These are phyloP conservation scores for Zymoseptoria tritici DNA, from an alignment of 2,329 filamentous ascomycete species.

Conservation along the genomic window DNA sequence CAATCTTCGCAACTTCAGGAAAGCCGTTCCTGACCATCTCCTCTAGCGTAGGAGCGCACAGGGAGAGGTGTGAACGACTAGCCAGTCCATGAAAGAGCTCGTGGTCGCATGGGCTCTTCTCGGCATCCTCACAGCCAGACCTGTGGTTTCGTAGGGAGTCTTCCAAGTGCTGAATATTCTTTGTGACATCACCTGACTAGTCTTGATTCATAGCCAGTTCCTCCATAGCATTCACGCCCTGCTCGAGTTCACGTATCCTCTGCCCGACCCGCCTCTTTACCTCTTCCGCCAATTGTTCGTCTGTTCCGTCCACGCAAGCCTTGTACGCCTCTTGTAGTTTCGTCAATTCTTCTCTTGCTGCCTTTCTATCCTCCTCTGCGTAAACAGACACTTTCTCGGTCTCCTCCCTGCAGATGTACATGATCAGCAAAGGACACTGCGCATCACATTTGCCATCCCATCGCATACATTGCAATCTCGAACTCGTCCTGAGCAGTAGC, in stretches of 20 bases:
- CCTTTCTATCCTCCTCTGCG: slow-evolving; percentile 47
- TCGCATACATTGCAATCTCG: slow-evolving; percentile 38
- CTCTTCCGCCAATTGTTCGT: slow-evolving; percentile 41
- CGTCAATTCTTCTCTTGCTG: slow-evolving; percentile 46
- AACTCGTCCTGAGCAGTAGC: slow-evolving; percentile 37
- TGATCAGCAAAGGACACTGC: not conserved
- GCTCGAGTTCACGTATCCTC: slow-evolving; percentile 47
- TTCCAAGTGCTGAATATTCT: not conserved
- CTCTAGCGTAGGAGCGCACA: too few species aligned
- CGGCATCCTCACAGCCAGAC: not conserved
- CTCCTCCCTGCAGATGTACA: slow-evolving; percentile 31
- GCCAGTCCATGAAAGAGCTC: too few species aligned
- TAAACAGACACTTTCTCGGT: slow-evolving; percentile 49
- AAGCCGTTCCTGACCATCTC: too few species aligned
- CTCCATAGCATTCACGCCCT: slow-evolving; percentile 45
- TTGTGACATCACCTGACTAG: not conserved
- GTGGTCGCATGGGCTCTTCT: not conserved
- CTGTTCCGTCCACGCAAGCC: slow-evolving; percentile 34
- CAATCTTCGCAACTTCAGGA: not conserved
- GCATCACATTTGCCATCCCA: not conserved
- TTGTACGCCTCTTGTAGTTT: slow-evolving; percentile 43
- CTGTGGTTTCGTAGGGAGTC: not conserved
- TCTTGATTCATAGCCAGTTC: slow-evolving; percentile 45
- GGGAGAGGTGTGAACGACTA: too few species aligned
- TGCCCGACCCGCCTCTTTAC: slow-evolving; percentile 45